Base-by-base conservation (phyloP, 139 green algal genomes). In the Volvox reticuliferus region DNA sequence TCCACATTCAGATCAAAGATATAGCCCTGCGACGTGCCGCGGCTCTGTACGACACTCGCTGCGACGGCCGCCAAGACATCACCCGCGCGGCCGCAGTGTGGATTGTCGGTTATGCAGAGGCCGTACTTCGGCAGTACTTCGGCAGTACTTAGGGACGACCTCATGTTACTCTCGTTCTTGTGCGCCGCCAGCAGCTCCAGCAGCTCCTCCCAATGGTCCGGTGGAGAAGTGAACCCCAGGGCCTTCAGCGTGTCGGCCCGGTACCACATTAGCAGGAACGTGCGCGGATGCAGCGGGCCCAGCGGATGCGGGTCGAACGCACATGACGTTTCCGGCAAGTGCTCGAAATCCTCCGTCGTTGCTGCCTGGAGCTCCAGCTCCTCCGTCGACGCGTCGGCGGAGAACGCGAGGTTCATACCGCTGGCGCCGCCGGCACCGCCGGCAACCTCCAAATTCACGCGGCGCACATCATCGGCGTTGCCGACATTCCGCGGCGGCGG, bases 231-330 rank as follows among this genome's bases (percentile, higher is more conserved):
- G 16, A 22, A n/a, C 12, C 50, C 28, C 73, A 90, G 44, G 9
- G 86, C 73, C 6, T 21, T 32, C 30, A 90, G 73, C 30, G 21
- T 55, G 30, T 90, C 86, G 30, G 50, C 13, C 9, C 86, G 71
- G 50, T 90, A 83, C 50, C 73, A 83, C 6, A 83, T 21, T 19
- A 90, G 71, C 86, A 90, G 86, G 50, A 65, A 83, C 6, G 73
- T 76, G 50, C 86, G 86, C 30, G 86, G 86, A 69, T 84, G 73
- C 30, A 90, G 71, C 19, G 86, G 86, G 21, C 86, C 86, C 26
- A 13, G 20, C 0, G 71, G 44, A 1, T 50, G 2, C 6, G 69
- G 18, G 13, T n/a, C 3, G 68, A 71, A 19, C 18, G 50, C 36
- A 50, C 85, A 89, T n/a, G 69, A 44, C n/a, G 71, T 82, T 28